A percentile compares a stretch with the other conserved stretches of the same genome.
Conservation (phyloP, 148 eudicot species). For the Dianthus caryophyllus region DNA sequence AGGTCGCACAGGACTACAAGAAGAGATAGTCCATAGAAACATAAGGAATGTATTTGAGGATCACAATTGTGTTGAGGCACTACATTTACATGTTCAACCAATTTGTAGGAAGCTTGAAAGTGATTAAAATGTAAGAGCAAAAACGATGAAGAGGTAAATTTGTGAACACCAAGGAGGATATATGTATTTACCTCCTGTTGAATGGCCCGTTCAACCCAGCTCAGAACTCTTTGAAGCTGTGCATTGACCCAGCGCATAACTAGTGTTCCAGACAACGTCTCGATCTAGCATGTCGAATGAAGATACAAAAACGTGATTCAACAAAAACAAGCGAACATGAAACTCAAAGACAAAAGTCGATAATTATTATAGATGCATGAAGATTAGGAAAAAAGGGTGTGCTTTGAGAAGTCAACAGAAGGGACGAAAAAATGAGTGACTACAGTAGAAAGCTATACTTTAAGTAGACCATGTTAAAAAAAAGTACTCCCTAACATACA, state of each 20-base stretch:
- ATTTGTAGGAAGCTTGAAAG: neutral
- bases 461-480: neutral
- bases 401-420: neutral
- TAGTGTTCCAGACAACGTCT: conserved; percentile 86
- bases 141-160: neutral
- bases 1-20: neutral
- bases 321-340: conserved; percentile 8
- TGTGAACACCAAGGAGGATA: neutral
- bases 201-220: conserved; percentile 93
- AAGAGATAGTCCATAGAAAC: neutral
- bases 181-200: conserved; percentile 80
- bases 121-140: conserved; percentile 6
- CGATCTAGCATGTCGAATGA: conserved; percentile 53
- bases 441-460: neutral
- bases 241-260: conserved; percentile 97
- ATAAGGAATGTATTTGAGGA: neutral
- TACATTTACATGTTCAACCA: conserved; percentile 2
- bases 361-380: neutral
- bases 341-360: neutral
- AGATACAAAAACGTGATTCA: neutral
- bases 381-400: neutral
- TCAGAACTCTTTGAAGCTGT: conserved; percentile 74
- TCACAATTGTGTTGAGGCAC: neutral
- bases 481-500: conserved; percentile 7
- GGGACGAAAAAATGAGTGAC: too few relatives aligned